A percentile compares a stretch with the other conserved stretches of the same genome.
Conservation (phyloP, 176 grass and related monocot species). For the Alopecurus myosuroides region DNA sequence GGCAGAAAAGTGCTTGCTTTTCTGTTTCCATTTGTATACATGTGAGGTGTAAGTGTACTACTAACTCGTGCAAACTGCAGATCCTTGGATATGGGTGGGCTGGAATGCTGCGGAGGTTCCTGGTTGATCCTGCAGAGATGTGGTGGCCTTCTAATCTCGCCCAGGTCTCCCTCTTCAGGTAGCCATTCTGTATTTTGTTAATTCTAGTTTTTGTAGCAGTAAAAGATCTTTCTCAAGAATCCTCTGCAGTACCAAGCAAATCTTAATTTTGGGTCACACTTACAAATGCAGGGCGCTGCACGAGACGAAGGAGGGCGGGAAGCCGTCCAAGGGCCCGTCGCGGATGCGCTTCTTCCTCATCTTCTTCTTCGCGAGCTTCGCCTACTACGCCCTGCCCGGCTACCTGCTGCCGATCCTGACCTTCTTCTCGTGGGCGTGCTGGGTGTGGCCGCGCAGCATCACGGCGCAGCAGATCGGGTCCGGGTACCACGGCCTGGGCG, state of each 20-base stretch:
- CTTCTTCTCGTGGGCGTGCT: constrained; percentile 98
- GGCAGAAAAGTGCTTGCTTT: not conserved
- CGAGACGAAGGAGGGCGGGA: constrained; percentile 49
- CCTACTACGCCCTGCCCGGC: constrained; percentile 74
- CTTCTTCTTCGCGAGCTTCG: constrained; percentile 75
- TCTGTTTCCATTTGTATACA: not conserved
- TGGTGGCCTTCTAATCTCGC: constrained; percentile 98
- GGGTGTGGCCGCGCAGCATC: constrained; percentile 83
- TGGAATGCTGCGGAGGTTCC: constrained; percentile 77
- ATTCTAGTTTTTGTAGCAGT: not conserved
- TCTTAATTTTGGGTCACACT: not conserved
- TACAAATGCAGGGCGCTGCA: constrained; percentile 64
- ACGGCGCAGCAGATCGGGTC: constrained; percentile 93
- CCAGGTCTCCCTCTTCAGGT: constrained; percentile 97
- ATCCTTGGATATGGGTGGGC: constrained; percentile 93
- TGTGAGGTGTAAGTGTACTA: not conserved
- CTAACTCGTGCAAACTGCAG: constrained; percentile 24
- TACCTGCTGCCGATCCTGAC: constrained; percentile 84
- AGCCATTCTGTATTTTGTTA: not conserved
- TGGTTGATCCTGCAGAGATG: constrained; percentile 96
- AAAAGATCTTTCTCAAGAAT: not conserved
- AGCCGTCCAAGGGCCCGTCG: constrained; percentile 43
- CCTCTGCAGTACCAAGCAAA: not conserved
- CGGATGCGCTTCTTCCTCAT: constrained; percentile 92
- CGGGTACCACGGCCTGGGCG: constrained; percentile 84